Percentiles rank a stretch among this genome's conserved stretches.
Evolutionary conservation across 345 rosid genomes (phyloP).

Genomic region (Melaleuca alternifolia): DNA sequence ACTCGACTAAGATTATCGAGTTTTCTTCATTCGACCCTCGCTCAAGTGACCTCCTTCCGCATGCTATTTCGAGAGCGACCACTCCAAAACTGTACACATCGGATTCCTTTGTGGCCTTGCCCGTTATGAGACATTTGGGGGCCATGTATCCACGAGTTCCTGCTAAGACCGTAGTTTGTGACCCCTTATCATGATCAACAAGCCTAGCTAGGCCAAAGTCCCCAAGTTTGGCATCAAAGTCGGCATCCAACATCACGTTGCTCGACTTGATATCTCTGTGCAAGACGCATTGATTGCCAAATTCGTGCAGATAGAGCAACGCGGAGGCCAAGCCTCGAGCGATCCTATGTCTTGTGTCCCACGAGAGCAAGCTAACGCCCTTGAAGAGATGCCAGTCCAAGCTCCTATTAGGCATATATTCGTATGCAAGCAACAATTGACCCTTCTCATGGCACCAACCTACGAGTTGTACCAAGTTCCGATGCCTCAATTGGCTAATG

Average conservation of each 20-base stretch:
- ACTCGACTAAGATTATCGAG: neutral
- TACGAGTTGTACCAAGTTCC: conserved; percentile 14
- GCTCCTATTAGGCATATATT: conserved; percentile 8
- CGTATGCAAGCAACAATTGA: conserved; percentile 10
- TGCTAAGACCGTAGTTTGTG: conserved; percentile 5
- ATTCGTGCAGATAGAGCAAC: conserved; percentile 12
- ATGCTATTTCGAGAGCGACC: conserved; percentile 10
- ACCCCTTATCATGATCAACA: conserved; percentile 13
- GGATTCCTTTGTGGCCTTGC: neutral
- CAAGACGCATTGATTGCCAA: conserved; percentile 9
- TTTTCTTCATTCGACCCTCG: neutral
- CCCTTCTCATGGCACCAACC: conserved; percentile 19
- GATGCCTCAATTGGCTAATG: conserved; percentile 16
- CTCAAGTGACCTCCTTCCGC: conserved; percentile 3
- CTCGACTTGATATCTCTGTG: conserved; percentile 20
- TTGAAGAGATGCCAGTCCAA: conserved; percentile 11
- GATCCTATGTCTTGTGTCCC: conserved; percentile 7
- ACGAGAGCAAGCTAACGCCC: conserved; percentile 1
- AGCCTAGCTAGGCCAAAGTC: conserved; percentile 28
- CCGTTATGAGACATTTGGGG: neutral
- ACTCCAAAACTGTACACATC: conserved; percentile 13
- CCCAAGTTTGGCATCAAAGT: conserved; percentile 16
- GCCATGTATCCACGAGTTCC: conserved; percentile 21
- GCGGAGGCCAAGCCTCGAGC: conserved; percentile 14
- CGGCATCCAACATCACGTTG: conserved; percentile 13